Conservation (phyloP, 2,329 filamentous ascomycete species). For the Colletotrichum sp. region DNA sequence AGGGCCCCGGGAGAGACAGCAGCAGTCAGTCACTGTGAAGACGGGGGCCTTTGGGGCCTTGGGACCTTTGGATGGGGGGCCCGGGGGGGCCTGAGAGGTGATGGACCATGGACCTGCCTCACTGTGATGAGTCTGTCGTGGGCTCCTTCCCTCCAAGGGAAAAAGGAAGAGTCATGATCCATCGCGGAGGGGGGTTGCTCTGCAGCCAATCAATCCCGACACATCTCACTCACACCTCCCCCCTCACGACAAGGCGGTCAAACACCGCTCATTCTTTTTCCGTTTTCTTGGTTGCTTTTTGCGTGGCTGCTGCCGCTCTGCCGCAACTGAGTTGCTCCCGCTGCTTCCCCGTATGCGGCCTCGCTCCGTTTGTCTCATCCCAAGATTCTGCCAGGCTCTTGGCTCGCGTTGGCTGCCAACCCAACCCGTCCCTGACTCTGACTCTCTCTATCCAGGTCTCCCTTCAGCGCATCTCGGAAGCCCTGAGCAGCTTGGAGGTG, state of each 20-base stretch:
- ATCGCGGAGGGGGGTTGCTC: neutral
- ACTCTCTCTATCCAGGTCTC: neutral
- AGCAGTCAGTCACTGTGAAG: neutral
- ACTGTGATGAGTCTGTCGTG: neutral
- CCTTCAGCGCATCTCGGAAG: neutral
- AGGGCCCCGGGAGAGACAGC: neutral
- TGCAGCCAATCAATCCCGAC: conserved; percentile 16
- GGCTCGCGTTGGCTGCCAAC: neutral
- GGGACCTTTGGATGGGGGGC: neutral
- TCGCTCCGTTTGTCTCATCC: neutral
- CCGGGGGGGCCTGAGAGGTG: neutral
- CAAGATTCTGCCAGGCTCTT: neutral
- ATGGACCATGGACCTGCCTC: neutral
- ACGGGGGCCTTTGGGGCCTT: neutral
- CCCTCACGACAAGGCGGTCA: conserved; percentile 16
- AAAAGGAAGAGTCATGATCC: neutral
- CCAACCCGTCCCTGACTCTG: neutral
- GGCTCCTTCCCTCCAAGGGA: neutral
- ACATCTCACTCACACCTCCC: neutral
- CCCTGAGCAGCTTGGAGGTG: neutral
- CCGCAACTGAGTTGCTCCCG: neutral
- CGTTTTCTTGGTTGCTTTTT: neutral
- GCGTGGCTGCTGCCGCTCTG: neutral
- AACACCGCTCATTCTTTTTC: conserved; percentile 21
- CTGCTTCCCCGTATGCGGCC: conserved; percentile 17